Evolutionary conservation across 2,329 filamentous ascomycete genomes (phyloP).

Genomic region (Ascochyta clinopodiicola): DNA sequence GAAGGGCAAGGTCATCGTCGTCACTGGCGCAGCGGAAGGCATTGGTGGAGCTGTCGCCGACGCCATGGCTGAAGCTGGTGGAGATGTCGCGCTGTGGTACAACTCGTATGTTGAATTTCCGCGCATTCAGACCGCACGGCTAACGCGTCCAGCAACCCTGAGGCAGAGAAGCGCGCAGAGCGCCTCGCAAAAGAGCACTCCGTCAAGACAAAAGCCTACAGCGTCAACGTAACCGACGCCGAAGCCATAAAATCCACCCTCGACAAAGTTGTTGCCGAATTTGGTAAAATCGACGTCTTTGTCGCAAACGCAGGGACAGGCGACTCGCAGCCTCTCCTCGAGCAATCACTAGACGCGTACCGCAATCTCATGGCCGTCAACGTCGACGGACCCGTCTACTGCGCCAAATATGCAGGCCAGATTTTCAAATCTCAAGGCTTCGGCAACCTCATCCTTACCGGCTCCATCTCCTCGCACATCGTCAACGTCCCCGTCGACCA

Average conservation of each 20-base stretch:
- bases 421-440: conserved; percentile 53
- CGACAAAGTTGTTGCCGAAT: conserved; percentile 69
- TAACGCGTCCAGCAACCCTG: conserved; percentile 53
- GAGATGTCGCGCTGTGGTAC: conserved; percentile 56
- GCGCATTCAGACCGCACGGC: conserved; percentile 58
- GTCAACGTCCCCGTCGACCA: conserved; percentile 81
- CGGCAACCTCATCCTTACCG: conserved; percentile 69
- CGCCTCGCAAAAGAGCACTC: conserved; percentile 63
- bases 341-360: conserved; percentile 67
- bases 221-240: conserved; percentile 63
- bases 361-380: conserved; percentile 70
- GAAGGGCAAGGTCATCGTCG: conserved; percentile 50
- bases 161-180: conserved; percentile 65
- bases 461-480: conserved; percentile 75
- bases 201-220: conserved; percentile 69
- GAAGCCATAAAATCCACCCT: conserved; percentile 63
- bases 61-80: conserved; percentile 51
- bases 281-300: conserved; percentile 70
- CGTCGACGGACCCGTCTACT: conserved; percentile 66
- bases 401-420: conserved; percentile 51
- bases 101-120: conserved; percentile 20
- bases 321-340: conserved; percentile 62
- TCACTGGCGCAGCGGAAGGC: conserved; percentile 59
- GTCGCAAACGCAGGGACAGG: conserved; percentile 71
- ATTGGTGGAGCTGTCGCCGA: conserved; percentile 57